A percentile compares a stretch with the other conserved stretches of the same genome.
phyloP scores from a whole-genome alignment of 1,284 basidiomycete genomes.

The Testicularia cyperi region DNA sequence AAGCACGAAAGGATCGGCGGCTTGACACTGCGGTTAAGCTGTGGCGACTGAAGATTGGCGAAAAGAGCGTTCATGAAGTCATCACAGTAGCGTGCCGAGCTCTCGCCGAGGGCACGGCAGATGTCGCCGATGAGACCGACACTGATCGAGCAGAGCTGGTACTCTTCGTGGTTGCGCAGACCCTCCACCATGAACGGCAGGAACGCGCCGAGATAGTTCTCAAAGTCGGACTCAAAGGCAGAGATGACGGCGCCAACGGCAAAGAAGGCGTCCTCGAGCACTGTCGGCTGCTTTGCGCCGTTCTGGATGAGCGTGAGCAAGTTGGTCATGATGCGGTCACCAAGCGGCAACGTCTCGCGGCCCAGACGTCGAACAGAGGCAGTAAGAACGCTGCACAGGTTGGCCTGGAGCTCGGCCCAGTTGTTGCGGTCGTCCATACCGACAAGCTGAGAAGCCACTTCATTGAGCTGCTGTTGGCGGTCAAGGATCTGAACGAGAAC shows the following conservation, averaged over 20 bases:
- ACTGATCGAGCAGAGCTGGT: constrained; percentile 89
- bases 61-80: constrained; percentile 88
- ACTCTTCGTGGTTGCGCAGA: constrained; percentile 89
- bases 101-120: constrained; percentile 84
- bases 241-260: constrained; percentile 75
- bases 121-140: constrained; percentile 95
- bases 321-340: constrained; percentile 93
- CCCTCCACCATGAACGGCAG: constrained; percentile 85
- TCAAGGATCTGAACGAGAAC: constrained; percentile 78
- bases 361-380: constrained; percentile 68
- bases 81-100: constrained; percentile 77
- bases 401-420: constrained; percentile 97
- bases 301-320: constrained; percentile 81
- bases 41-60: constrained; percentile 86
- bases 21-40: constrained; percentile 91
- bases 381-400: constrained; percentile 72
- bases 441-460: constrained; percentile 75
- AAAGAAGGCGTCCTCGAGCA: constrained; percentile 96
- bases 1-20: constrained; percentile 93
- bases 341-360: constrained; percentile 79
- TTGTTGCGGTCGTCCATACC: constrained; percentile 96
- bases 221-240: constrained; percentile 81
- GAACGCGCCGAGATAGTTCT: constrained; percentile 86
- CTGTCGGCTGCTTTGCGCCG: constrained; percentile 84
- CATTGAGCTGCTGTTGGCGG: constrained; percentile 84